Percentiles rank a stretch among this genome's conserved stretches.
phyloP scores from a whole-genome alignment of 2,329 filamentous ascomycete genomes.

The Aaosphaeria pasadenensis region DNA sequence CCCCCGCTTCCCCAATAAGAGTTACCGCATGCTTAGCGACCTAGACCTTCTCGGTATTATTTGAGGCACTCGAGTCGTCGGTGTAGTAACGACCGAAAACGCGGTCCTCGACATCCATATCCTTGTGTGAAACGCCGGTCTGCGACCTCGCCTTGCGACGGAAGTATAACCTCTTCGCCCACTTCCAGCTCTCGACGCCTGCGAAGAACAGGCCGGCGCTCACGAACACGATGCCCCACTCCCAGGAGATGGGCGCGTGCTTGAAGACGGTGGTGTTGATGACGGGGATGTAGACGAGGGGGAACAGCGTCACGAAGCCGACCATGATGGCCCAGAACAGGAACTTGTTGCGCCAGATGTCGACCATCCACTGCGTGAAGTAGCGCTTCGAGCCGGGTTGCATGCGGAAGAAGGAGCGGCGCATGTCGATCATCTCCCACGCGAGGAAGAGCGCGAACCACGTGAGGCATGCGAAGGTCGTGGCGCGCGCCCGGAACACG shows the following conservation, averaged over 20 bases:
- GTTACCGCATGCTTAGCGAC: no score
- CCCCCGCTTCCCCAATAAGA: no score
- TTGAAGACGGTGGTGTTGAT: conserved; percentile 62
- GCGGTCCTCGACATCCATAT: no score
- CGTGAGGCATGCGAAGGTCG: conserved; percentile 70
- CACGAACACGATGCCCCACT: conserved; percentile 64
- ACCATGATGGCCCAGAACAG: conserved; percentile 38
- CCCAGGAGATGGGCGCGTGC: conserved; percentile 61
- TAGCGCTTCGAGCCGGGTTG: no score
- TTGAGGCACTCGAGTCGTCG: no score
- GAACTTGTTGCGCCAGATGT: conserved; percentile 67
- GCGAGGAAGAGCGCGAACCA: conserved; percentile 76
- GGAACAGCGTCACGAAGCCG: conserved; percentile 40
- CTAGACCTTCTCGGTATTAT: no score
- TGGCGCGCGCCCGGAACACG: conserved; percentile 58
- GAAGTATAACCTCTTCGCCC: conserved; percentile 50
- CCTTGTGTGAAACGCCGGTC: no score
- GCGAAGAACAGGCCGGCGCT: conserved; percentile 57
- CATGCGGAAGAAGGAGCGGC: conserved; percentile 64
- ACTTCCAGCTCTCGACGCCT: conserved; percentile 64
- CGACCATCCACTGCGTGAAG: conserved; percentile 54
- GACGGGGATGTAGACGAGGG: conserved; percentile 59
- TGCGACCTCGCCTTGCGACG: not conserved
- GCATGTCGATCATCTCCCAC: conserved; percentile 74
- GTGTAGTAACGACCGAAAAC: no score